phyloP scores from a whole-genome alignment of 1,284 basidiomycete species.

The Anthracocystis walkeri region DNA sequence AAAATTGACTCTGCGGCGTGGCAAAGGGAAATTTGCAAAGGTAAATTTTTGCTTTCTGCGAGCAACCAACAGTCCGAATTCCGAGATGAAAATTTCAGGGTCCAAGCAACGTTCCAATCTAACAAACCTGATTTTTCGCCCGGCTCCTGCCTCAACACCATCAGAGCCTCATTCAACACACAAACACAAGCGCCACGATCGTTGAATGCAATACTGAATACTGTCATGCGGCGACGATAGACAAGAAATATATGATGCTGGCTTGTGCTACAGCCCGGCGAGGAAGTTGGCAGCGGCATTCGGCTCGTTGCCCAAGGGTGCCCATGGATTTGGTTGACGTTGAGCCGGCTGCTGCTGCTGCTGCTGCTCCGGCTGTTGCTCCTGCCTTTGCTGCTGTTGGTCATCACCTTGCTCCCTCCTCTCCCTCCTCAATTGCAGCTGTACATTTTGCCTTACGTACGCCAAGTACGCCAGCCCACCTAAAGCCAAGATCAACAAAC shows the following conservation, averaged over 20 bases:
- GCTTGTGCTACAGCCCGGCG: conserved; percentile 19
- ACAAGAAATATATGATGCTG: background rate
- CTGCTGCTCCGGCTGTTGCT: conserved; percentile 3
- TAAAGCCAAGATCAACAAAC: conserved; percentile 54
- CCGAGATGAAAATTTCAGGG: conserved; percentile 19
- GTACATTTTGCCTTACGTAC: conserved; percentile 55
- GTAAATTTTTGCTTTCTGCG: conserved; percentile 27
- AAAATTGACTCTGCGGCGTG: conserved; percentile 3
- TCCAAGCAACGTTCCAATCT: background rate
- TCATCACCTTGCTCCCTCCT: conserved; percentile 32
- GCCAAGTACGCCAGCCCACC: conserved; percentile 58
- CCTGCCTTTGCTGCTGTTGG: conserved; percentile 13
- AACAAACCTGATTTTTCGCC: background rate
- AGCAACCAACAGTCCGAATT: conserved; percentile 6
- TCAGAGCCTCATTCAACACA: background rate
- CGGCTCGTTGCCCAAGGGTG: conserved; percentile 31
- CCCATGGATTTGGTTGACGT: conserved; percentile 36
- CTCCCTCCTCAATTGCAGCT: conserved; percentile 53
- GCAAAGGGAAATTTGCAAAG: conserved; percentile 27
- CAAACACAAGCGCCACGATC: conserved; percentile 6
- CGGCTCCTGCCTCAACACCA: background rate
- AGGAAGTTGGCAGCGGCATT: conserved; percentile 42
- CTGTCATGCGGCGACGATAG: background rate
- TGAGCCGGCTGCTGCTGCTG: conserved; percentile 2
- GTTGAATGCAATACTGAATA: background rate